phyloP scores from a whole-genome alignment of 2,329 filamentous ascomycete genomes.

The Blastomyces silverae region DNA sequence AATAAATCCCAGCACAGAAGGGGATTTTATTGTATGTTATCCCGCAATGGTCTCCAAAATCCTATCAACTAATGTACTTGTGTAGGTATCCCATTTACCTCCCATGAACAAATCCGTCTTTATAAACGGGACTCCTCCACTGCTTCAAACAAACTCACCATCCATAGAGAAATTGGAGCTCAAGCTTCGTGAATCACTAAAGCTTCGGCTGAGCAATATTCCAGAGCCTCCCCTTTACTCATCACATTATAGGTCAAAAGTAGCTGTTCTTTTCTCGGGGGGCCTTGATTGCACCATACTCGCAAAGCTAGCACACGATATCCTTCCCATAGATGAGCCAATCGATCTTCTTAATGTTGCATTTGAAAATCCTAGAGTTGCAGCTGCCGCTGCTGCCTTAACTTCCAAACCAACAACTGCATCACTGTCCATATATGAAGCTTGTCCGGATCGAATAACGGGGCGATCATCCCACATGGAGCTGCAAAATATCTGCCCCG shows the following conservation, averaged over 20 bases:
- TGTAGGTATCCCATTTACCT: constrained; percentile 34
- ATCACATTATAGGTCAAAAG: constrained; percentile 30
- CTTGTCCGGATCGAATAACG: constrained; percentile 84
- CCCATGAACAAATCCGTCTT: constrained; percentile 40
- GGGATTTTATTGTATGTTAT: constrained; percentile 28
- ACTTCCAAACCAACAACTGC: constrained; percentile 28
- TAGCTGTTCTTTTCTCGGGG: constrained; percentile 87
- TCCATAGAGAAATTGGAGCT: constrained; percentile 50
- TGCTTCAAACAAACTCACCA: constrained; percentile 38
- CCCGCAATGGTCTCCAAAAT: not conserved
- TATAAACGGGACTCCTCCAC: constrained; percentile 27
- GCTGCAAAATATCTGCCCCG: constrained; percentile 60
- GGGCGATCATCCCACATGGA: constrained; percentile 75
- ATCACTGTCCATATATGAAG: constrained; percentile 55
- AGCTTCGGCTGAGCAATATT: constrained; percentile 58
- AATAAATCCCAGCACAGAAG: not conserved
- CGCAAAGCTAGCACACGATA: constrained; percentile 69
- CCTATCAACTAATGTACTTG: not conserved
- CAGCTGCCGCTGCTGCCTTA: constrained; percentile 44
- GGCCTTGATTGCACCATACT: constrained; percentile 88
- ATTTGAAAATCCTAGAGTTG: constrained; percentile 82
- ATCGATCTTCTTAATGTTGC: constrained; percentile 93
- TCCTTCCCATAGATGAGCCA: constrained; percentile 59
- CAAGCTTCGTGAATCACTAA: constrained; percentile 56
- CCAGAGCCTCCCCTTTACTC: constrained; percentile 48